A percentile compares a stretch with the other conserved stretches of the same genome.
phyloP scores from a whole-genome alignment of 1,284 basidiomycete species.

The Takashimella tepidaria region DNA sequence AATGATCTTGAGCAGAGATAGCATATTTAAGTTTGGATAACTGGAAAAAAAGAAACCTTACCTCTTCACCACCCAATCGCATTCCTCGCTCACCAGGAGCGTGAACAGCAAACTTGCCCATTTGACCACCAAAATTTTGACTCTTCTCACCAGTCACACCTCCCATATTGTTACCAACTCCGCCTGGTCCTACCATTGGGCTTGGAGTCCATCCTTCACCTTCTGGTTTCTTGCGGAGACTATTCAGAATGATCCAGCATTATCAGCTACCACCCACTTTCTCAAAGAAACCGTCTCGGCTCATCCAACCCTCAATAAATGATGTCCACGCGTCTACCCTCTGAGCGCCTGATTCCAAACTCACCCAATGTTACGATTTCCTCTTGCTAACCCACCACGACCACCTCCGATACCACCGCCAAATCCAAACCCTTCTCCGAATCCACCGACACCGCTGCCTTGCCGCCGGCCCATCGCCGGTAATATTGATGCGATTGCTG shows the following conservation, averaged over 20 bases:
- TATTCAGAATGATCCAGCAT: not conserved
- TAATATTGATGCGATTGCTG: conserved; percentile 39
- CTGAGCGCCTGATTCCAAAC: conserved; percentile 7
- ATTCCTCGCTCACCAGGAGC: conserved; percentile 16
- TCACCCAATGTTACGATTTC: conserved; percentile 34
- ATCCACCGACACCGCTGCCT: conserved; percentile 21
- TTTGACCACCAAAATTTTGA: conserved; percentile 21
- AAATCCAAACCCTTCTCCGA: conserved; percentile 44
- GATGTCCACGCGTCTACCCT: too few species aligned
- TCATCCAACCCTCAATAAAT: too few species aligned
- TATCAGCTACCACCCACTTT: too few species aligned
- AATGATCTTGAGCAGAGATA: not conserved
- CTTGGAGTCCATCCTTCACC: not conserved
- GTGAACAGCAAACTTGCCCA: conserved; percentile 34
- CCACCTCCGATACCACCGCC: conserved; percentile 41
- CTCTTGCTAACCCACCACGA: conserved; percentile 17
- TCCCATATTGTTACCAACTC: not conserved
- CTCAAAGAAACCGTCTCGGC: not conserved
- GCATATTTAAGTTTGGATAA: too few species aligned
- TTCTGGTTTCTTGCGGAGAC: conserved; percentile 3
- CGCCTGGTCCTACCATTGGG: conserved; percentile 3
- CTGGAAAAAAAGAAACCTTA: too few species aligned
- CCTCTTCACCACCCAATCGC: conserved; percentile 28
- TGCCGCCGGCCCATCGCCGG: conserved; percentile 16
- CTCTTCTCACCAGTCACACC: not conserved